Conservation (phyloP, 805 yeast species). For the Teunomyces pallodes region DNA sequence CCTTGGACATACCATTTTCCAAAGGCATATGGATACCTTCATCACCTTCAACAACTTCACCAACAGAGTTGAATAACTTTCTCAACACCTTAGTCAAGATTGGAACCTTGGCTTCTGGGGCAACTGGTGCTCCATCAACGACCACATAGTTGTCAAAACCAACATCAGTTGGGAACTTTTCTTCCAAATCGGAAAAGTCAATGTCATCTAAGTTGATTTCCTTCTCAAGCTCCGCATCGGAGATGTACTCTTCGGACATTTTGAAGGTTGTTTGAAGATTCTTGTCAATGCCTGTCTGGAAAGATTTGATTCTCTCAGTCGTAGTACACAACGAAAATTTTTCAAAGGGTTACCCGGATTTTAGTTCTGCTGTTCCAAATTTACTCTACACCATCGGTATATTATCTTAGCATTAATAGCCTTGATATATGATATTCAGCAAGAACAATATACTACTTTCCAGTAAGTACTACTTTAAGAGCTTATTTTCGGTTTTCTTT, state of each 20-base stretch:
- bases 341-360: neutral
- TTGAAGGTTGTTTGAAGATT: neutral
- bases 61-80: conserved; percentile 75
- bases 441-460: no score
- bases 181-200: conserved; percentile 84
- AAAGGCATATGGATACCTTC: conserved; percentile 81
- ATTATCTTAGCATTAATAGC: no score
- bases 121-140: conserved; percentile 93
- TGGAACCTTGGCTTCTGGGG: conserved; percentile 85
- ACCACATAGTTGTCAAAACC: conserved; percentile 76
- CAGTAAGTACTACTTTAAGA: no score
- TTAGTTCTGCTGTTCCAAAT: no score
- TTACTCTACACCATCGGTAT: no score
- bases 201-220: conserved; percentile 48
- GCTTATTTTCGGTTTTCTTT: no score
- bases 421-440: no score
- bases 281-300: neutral
- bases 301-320: neutral
- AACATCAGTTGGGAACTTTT: conserved; percentile 57
- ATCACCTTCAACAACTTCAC: conserved; percentile 58
- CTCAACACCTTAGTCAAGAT: conserved; percentile 80
- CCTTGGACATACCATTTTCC: conserved; percentile 76
- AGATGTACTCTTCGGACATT: conserved; percentile 21
- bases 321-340: conserved; percentile 2
- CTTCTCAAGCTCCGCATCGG: conserved; percentile 33